Conservation (phyloP, 805 yeast species). For the Clavispora asparagi region DNA sequence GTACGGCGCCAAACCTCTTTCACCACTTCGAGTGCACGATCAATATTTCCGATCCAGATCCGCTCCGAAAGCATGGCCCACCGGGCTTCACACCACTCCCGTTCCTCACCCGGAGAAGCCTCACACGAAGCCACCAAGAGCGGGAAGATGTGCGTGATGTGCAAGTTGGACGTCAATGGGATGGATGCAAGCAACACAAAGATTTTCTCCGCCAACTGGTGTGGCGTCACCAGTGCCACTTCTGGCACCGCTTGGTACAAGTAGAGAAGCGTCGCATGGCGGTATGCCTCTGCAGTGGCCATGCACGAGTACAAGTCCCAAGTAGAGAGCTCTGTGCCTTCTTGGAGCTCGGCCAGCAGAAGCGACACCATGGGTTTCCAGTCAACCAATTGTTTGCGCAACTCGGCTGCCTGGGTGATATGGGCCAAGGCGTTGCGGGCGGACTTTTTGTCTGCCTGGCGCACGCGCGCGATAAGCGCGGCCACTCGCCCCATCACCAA, state of each 20-base stretch:
- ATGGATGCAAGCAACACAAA: slow-evolving; percentile 57
- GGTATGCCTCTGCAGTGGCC: slow-evolving; percentile 67
- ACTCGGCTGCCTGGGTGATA: slow-evolving; percentile 50
- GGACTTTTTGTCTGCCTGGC: slow-evolving; percentile 15
- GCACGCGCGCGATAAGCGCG: slow-evolving; percentile 44
- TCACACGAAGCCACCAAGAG: slow-evolving; percentile 63
- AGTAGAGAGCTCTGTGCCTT: slow-evolving; percentile 25
- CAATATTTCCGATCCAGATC: slow-evolving; percentile 64
- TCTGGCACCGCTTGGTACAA: slow-evolving; percentile 71
- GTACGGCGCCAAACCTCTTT: slow-evolving; percentile 68
- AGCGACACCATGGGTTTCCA: slow-evolving; percentile 52
- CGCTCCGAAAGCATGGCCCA: slow-evolving; percentile 51
- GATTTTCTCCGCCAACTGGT: slow-evolving; percentile 54
- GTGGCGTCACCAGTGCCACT: slow-evolving; percentile 50
- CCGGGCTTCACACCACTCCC: slow-evolving; percentile 55
- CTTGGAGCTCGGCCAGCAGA: slow-evolving; percentile 29
- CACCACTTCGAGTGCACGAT: slow-evolving; percentile 61
- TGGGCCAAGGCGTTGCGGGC: slow-evolving; percentile 38
- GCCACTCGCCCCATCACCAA: slow-evolving; percentile 64
- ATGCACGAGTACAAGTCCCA: slow-evolving; percentile 58
- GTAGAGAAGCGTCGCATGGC: slow-evolving; percentile 54
- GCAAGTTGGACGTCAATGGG: slow-evolving; percentile 52
- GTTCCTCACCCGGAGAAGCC: slow-evolving; percentile 51
- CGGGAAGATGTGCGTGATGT: slow-evolving; percentile 61
- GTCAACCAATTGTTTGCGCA: slow-evolving; percentile 46